Conservation (phyloP, 106 monocot species). For the Xerophyta viscosa region DNA sequence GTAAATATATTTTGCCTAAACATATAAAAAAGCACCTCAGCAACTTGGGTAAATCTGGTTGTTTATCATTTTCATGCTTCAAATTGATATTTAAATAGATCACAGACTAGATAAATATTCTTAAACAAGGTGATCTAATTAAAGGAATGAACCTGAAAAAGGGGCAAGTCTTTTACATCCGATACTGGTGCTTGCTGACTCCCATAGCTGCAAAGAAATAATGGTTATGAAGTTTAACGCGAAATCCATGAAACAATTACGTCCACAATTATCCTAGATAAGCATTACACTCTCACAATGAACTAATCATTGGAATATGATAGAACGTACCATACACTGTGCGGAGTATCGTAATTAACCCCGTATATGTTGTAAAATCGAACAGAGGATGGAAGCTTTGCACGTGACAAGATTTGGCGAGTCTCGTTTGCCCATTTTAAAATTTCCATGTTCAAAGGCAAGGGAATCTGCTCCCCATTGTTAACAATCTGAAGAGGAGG, state of each 20-base stretch:
- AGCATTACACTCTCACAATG: too few relatives aligned
- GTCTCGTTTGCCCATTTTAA: conserved; percentile 90
- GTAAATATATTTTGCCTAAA: conserved; percentile 56
- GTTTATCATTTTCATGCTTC: conserved; percentile 1
- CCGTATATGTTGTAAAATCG: conserved; percentile 97
- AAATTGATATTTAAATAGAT: too few relatives aligned
- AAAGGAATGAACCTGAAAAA: conserved; percentile 19
- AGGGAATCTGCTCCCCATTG: conserved; percentile 56
- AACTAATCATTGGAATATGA: too few relatives aligned
- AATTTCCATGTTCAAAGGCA: conserved; percentile 79
- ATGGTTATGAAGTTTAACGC: too few relatives aligned
- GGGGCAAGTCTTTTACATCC: conserved; percentile 34
- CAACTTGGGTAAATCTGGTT: background rate
- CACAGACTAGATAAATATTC: too few relatives aligned
- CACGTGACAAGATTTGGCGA: conserved; percentile 53
- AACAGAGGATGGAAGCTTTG: conserved; percentile 72
- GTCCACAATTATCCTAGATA: too few relatives aligned
- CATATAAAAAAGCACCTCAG: background rate
- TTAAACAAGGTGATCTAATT: too few relatives aligned
- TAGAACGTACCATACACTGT: conserved; percentile 72
- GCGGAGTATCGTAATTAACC: conserved; percentile 62
- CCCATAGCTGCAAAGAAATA: conserved; percentile 53
- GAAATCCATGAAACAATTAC: too few relatives aligned
- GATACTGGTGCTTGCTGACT: conserved; percentile 40
- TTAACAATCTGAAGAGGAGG: conserved; percentile 45